phyloP scores from a whole-genome alignment of 257 asterid genomes.

The Marsdenia floribunda region DNA sequence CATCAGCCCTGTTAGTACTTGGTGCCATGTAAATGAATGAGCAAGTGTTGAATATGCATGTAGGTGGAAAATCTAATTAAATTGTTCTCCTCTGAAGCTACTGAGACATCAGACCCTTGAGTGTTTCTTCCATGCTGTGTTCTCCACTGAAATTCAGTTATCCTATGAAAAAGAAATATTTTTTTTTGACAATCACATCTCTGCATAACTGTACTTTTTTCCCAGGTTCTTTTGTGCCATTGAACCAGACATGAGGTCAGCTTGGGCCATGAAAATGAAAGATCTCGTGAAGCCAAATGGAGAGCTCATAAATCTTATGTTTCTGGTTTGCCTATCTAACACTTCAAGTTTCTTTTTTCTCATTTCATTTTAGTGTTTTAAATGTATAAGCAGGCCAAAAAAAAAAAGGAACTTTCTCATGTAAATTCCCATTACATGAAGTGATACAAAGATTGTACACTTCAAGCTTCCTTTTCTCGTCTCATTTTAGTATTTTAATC shows the following conservation, averaged over 20 bases:
- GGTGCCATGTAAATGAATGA: neutral
- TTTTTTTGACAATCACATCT: slow-evolving; percentile 16
- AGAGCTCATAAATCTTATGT: slow-evolving; percentile 76
- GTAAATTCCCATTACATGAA: slow-evolving; percentile 16
- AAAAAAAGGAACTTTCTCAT: no score
- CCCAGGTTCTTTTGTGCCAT: slow-evolving; percentile 87
- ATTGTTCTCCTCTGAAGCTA: neutral
- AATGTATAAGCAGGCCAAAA: neutral
- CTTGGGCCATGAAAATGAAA: slow-evolving; percentile 57
- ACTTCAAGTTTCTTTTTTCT: no score
- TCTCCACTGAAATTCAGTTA: slow-evolving; percentile 24
- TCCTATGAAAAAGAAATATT: neutral
- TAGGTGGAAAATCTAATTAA: slow-evolving; percentile 2
- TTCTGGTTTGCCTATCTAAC: slow-evolving; percentile 64
- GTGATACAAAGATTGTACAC: no score
- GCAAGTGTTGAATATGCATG: neutral
- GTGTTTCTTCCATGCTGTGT: slow-evolving; percentile 7
- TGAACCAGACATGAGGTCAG: slow-evolving; percentile 56
- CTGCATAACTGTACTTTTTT: slow-evolving; percentile 12
- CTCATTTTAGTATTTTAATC: no score
- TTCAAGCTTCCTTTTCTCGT: no score
- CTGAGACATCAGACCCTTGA: neutral
- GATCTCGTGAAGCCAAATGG: slow-evolving; percentile 77
- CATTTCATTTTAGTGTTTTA: neutral
- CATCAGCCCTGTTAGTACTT: neutral